These are phyloP conservation scores for Zychaea mexicana DNA, from an alignment of 371 early-diverging fungal species.

Conservation along the genomic window DNA sequence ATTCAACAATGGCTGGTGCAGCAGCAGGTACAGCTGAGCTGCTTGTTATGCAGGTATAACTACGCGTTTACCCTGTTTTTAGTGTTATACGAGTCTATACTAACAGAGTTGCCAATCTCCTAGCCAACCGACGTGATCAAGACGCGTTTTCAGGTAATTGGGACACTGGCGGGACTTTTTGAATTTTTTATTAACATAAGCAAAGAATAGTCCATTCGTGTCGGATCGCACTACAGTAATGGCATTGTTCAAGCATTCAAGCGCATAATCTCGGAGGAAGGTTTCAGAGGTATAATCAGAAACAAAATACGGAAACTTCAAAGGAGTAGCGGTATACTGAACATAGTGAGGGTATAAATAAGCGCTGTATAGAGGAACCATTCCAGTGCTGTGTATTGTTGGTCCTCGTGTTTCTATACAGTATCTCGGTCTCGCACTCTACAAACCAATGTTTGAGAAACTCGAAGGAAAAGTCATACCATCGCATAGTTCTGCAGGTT, in stretches of 20 bases:
- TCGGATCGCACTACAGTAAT: slow-evolving; percentile 35
- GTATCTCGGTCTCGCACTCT: slow-evolving; percentile 53
- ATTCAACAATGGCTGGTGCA: slow-evolving; percentile 20
- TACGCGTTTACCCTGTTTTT: not conserved
- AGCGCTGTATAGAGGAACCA: slow-evolving; percentile 54
- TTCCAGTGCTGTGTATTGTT: slow-evolving; percentile 54
- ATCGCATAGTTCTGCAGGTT: slow-evolving; percentile 51
- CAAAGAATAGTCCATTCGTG: slow-evolving; percentile 21
- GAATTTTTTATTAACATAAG: not conserved
- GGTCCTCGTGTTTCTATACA: slow-evolving; percentile 53
- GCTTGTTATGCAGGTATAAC: slow-evolving; percentile 21
- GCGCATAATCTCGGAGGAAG: slow-evolving; percentile 10
- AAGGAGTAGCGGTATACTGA: not conserved
- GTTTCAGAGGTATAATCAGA: not conserved
- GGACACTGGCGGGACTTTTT: not conserved
- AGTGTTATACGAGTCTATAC: not conserved
- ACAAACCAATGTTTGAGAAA: slow-evolving; percentile 55
- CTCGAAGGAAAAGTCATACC: slow-evolving; percentile 42
- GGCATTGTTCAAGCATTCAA: slow-evolving; percentile 39
- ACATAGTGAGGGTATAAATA: not conserved
- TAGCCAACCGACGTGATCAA: slow-evolving; percentile 51
- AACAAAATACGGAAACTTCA: not conserved
- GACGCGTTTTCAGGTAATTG: slow-evolving; percentile 42
- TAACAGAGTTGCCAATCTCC: not conserved
- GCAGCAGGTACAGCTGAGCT: slow-evolving; percentile 19